phyloP scores from a whole-genome alignment of 164 flowering plant species.

The Nymphaea thermarum region DNA sequence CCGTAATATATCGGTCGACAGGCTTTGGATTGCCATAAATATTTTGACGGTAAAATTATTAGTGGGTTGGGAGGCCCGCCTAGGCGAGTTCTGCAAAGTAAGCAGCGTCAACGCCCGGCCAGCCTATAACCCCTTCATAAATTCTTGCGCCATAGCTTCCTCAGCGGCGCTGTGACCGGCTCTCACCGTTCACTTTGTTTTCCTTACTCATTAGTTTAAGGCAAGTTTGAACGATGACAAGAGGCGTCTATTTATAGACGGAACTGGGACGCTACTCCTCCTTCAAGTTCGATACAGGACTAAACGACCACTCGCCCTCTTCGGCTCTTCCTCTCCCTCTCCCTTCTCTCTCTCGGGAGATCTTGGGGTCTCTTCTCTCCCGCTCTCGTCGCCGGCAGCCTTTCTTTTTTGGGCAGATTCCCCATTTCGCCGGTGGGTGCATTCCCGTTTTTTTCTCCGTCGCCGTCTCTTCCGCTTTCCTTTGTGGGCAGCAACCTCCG shows the following conservation, averaged over 20 bases:
- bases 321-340: too few species aligned
- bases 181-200: constrained; percentile 93
- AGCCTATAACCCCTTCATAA: constrained; percentile 98
- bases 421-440: too few species aligned
- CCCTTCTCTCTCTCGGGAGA: too few species aligned
- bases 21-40: too few species aligned
- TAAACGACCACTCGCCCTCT: neutral
- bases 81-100: constrained; percentile 63
- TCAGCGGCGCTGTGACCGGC: constrained; percentile 52
- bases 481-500: too few species aligned
- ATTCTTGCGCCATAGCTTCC: constrained; percentile 43
- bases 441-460: too few species aligned
- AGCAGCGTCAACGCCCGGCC: constrained; percentile 98
- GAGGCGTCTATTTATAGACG: neutral
- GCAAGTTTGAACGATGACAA: constrained; percentile 15
- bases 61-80: constrained; percentile 79
- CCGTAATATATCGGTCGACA: too few species aligned
- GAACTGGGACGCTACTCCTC: neutral
- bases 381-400: too few species aligned
- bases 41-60: neutral
- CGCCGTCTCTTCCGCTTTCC: too few species aligned
- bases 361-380: too few species aligned
- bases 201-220: constrained; percentile 99
- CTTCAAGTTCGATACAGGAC: neutral
- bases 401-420: too few species aligned